A percentile compares a stretch with the other conserved stretches of the same genome.
These are phyloP conservation scores for Aureobasidium sp. DNA, from an alignment of 2,329 filamentous ascomycete genomes.

Conservation along the genomic window DNA sequence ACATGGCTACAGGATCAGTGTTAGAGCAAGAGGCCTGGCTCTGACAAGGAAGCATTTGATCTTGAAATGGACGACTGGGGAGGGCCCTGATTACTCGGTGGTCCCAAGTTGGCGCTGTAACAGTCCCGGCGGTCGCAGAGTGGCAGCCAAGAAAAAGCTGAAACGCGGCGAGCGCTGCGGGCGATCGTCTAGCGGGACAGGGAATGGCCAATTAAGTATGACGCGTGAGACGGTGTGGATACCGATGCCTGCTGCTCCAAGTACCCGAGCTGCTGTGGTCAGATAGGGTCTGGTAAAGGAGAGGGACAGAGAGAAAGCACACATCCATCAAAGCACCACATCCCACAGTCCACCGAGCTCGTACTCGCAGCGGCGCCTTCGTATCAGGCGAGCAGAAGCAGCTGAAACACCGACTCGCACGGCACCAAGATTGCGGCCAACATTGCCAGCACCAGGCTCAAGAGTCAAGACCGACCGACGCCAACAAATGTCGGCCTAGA, in stretches of 20 bases:
- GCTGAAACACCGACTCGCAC: neutral
- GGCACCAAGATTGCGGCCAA: neutral
- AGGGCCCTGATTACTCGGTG: neutral
- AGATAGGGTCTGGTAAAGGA: conserved; percentile 1
- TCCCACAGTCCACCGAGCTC: neutral
- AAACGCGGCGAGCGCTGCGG: conserved; percentile 6
- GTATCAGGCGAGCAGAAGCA: neutral
- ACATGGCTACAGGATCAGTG: neutral
- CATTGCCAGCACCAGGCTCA: neutral
- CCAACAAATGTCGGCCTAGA: neutral
- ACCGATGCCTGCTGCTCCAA: neutral
- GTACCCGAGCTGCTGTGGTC: neutral
- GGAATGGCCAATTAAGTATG: conserved; percentile 5
- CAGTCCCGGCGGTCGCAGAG: neutral
- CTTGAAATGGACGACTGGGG: neutral
- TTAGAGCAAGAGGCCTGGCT: neutral
- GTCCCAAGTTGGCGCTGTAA: neutral
- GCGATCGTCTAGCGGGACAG: neutral
- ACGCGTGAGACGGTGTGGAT: conserved; percentile 8
- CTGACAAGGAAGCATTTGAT: neutral
- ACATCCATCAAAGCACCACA: neutral
- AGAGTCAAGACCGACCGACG: neutral
- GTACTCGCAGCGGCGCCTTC: neutral
- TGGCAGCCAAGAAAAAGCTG: conserved; percentile 6
- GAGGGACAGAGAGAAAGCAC: neutral